Evolutionary conservation across 306 rosid genomes (phyloP).

Genomic region (Cucurbita ficifolia): DNA sequence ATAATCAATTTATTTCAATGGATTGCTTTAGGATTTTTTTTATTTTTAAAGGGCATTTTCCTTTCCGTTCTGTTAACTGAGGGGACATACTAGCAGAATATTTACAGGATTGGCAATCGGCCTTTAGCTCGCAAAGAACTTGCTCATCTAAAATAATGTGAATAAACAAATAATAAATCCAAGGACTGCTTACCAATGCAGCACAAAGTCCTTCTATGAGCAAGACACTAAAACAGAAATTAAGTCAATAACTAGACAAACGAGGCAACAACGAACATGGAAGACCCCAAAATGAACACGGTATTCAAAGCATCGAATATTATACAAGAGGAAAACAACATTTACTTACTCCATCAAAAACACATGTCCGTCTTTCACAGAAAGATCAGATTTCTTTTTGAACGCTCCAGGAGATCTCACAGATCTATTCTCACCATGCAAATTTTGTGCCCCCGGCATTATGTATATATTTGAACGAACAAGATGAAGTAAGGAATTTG

Average conservation of each 20-base stretch:
- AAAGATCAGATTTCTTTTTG: constrained; percentile 90
- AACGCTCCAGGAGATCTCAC: constrained; percentile 96
- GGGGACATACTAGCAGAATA: not conserved
- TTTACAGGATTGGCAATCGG: not conserved
- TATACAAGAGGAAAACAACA: not conserved
- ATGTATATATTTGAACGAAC: constrained; percentile 72
- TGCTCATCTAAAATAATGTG: not conserved
- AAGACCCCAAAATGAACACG: not conserved
- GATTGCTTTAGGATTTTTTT: not conserved
- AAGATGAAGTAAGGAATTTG: constrained; percentile 88
- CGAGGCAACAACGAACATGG: not conserved
- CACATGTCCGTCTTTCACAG: constrained; percentile 92
- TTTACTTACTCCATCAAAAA: constrained; percentile 82
- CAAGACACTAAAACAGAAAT: not conserved
- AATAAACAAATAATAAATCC: not conserved
- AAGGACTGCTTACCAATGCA: not conserved
- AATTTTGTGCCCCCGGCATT: constrained; percentile 67
- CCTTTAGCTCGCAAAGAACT: not conserved
- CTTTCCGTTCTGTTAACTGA: not conserved
- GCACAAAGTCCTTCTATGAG: not conserved
- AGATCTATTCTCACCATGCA: constrained; percentile 82
- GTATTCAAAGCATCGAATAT: not conserved
- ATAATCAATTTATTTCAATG: not conserved
- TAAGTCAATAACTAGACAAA: not conserved
- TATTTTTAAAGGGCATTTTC: not conserved